Conservation (phyloP, 1,139 yeast genomes). For the Zhuliangozyma parablackwelliae region DNA sequence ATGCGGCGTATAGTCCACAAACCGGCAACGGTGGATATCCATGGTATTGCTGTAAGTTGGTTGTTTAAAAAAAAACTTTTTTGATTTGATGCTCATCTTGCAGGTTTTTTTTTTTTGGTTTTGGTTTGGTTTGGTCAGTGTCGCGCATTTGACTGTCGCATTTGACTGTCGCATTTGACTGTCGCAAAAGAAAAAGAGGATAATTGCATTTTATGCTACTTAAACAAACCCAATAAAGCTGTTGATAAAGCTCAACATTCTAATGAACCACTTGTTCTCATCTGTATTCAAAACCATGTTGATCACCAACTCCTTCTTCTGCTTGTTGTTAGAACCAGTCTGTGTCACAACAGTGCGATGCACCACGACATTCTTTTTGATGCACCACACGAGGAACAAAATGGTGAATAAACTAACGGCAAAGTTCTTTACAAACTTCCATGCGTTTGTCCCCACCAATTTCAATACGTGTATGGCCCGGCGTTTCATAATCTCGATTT, state of each 20-base stretch:
- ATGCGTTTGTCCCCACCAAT: constrained; percentile 25
- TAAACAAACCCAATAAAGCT: constrained; percentile 46
- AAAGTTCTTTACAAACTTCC: constrained; percentile 32
- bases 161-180: no score
- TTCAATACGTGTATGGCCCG: constrained; percentile 21
- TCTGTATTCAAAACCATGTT: constrained; percentile 43
- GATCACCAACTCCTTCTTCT: constrained; percentile 38
- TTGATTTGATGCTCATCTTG: not conserved
- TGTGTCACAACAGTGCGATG: constrained; percentile 36
- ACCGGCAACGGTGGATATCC: constrained; percentile 89
- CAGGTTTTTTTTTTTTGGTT: not conserved
- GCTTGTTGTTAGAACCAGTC: constrained; percentile 19
- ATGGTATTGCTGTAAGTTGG: constrained; percentile 22
- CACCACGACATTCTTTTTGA: constrained; percentile 40
- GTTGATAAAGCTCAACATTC: constrained; percentile 35
- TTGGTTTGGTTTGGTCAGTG: no score
- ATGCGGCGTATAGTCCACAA: constrained; percentile 85
- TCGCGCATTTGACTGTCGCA: no score
- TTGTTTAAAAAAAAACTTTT: not conserved
- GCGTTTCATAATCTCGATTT: constrained; percentile 21
- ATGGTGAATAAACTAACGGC: constrained; percentile 35
- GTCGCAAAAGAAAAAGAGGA: no score
- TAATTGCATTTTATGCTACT: no score
- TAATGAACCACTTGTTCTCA: constrained; percentile 45
- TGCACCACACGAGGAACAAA: constrained; percentile 41